Percentiles rank a stretch among this genome's conserved stretches.
Conservation (phyloP, 2,329 filamentous ascomycete genomes). For the Stagonosporopsis chrysanthemi region DNA sequence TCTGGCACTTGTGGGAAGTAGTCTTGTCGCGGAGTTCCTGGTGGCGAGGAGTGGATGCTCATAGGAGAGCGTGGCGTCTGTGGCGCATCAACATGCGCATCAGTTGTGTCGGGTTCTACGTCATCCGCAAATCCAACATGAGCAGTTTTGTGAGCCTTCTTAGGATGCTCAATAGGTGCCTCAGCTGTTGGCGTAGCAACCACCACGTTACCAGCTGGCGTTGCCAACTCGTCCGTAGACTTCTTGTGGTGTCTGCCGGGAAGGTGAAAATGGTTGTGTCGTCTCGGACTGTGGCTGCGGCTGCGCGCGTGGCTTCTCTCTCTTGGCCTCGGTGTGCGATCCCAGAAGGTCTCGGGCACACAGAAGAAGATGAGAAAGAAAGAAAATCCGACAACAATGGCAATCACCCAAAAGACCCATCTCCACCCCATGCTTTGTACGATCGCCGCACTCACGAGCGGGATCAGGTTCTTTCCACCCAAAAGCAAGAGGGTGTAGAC, state of each 20-base stretch:
- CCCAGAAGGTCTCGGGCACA: conserved; percentile 96
- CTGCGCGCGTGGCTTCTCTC: conserved; percentile 47
- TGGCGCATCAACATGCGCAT: conserved; percentile 1
- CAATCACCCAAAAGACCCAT: conserved; percentile 90
- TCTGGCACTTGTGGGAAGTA: conserved; percentile 23
- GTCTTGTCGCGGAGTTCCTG: conserved; percentile 17
- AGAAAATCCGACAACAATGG: conserved; percentile 78
- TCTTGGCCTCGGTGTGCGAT: conserved; percentile 72
- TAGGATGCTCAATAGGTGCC: conserved; percentile 15
- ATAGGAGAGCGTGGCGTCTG: conserved; percentile 26
- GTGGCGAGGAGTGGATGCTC: conserved; percentile 22
- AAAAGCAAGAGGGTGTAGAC: conserved; percentile 91
- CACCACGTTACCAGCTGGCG: conserved; percentile 5
- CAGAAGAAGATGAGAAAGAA: conserved; percentile 82
- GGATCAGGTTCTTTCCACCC: conserved; percentile 89
- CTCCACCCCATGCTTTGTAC: conserved; percentile 82
- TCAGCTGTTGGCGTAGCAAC: conserved; percentile 7
- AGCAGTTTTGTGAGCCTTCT: conserved; percentile 19
- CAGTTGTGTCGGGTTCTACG: conserved; percentile 15
- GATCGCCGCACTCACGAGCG: conserved; percentile 83
- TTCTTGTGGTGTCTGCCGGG: conserved; percentile 33
- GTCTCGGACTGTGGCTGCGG: conserved; percentile 39
- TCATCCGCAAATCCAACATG: conserved; percentile 64
- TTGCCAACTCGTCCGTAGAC: conserved; percentile 15
- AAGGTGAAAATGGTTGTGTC: conserved; percentile 39